phyloP scores from a whole-genome alignment of 164 flowering plant genomes.

The Sedum album region DNA sequence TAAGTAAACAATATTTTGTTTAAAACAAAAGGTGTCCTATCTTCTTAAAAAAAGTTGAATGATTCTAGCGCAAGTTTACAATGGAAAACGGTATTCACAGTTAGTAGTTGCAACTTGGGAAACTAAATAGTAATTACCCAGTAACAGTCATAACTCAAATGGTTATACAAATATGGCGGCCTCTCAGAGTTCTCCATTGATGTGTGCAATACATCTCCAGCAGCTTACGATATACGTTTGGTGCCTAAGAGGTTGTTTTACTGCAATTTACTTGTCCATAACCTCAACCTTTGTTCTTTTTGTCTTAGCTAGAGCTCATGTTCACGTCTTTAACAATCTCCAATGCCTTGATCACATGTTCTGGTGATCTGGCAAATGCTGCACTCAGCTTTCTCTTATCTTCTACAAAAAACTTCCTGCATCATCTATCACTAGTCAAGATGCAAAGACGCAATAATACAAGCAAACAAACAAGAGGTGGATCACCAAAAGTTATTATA shows the following conservation, averaged over 20 bases:
- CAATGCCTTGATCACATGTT: constrained; percentile 70
- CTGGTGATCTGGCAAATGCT: constrained; percentile 49
- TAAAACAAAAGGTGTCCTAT: too few relatives aligned
- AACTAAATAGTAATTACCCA: too few relatives aligned
- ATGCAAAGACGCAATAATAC: not conserved
- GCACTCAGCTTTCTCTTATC: too few relatives aligned
- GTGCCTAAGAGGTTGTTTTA: not conserved
- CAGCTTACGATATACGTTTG: not conserved
- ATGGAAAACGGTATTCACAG: too few relatives aligned
- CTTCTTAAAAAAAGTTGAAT: not conserved
- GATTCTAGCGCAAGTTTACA: not conserved
- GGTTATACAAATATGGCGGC: not conserved
- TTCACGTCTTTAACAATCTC: constrained; percentile 41
- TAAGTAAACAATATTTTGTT: too few relatives aligned
- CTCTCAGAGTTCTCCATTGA: not conserved
- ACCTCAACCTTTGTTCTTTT: constrained; percentile 24
- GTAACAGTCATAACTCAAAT: not conserved
- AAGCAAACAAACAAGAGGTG: not conserved
- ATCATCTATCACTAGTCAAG: constrained; percentile 35
- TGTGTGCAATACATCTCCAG: not conserved
- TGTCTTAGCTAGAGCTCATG: constrained; percentile 38
- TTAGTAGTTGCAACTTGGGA: too few relatives aligned
- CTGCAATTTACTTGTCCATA: not conserved
- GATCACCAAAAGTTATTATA: not conserved
- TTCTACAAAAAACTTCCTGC: too few relatives aligned